A percentile compares a stretch with the other conserved stretches of the same genome.
Evolutionary conservation across 306 rosid species (phyloP).

Genomic region (Dryas octopetala): DNA sequence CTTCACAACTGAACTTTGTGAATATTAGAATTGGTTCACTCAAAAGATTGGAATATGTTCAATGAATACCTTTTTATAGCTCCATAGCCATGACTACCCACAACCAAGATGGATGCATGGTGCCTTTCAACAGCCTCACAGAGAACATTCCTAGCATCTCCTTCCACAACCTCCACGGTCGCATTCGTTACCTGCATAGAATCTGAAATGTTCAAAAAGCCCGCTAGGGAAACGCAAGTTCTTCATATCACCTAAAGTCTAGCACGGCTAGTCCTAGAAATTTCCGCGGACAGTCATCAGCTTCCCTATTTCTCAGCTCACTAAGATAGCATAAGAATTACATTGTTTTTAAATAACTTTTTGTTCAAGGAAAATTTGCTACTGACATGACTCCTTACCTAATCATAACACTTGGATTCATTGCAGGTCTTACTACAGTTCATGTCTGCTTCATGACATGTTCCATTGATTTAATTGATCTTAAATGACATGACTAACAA

Average conservation of each 20-base stretch:
- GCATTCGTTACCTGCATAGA: constrained; percentile 38
- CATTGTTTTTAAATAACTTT: too few species aligned
- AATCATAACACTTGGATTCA: too few species aligned
- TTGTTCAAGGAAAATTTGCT: too few species aligned
- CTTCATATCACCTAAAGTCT: neutral
- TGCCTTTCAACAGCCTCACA: constrained; percentile 69
- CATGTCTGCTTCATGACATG: too few species aligned
- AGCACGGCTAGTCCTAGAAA: neutral
- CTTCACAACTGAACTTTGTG: neutral
- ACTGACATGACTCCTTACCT: too few species aligned
- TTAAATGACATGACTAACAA: too few species aligned
- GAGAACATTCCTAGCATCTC: constrained; percentile 74
- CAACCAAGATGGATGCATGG: constrained; percentile 67
- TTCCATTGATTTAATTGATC: too few species aligned
- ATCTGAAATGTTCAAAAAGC: neutral
- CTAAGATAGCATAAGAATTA: too few species aligned
- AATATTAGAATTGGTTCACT: neutral
- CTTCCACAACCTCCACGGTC: constrained; percentile 54
- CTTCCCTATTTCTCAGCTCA: too few species aligned
- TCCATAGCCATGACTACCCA: constrained; percentile 86
- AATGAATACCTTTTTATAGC: constrained; percentile 30
- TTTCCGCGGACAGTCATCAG: neutral
- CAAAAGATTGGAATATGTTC: neutral
- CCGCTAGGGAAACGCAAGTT: neutral
- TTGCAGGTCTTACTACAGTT: too few species aligned